These are phyloP conservation scores for Scedosporium dehoogii DNA, from an alignment of 2,329 filamentous ascomycete species.

Conservation along the genomic window DNA sequence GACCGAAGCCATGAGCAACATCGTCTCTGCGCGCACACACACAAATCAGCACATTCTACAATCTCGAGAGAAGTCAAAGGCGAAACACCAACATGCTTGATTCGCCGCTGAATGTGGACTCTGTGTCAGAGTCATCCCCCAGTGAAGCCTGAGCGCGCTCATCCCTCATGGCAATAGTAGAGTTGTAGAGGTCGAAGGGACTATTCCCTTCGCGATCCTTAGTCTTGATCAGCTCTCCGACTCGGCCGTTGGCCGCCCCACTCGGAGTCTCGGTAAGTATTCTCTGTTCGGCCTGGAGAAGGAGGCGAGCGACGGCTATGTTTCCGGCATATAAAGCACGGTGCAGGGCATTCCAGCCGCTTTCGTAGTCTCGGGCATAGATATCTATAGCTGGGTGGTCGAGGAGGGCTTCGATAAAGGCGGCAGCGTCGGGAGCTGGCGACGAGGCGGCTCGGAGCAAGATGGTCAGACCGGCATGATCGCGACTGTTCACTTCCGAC, in stretches of 20 bases:
- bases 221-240: slow-evolving; percentile 76
- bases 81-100: neutral
- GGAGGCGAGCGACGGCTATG: slow-evolving; percentile 69
- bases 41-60: neutral
- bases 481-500: slow-evolving; percentile 75
- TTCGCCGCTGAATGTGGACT: slow-evolving; percentile 17
- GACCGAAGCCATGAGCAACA: neutral
- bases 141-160: slow-evolving; percentile 30
- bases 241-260: slow-evolving; percentile 45
- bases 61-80: neutral
- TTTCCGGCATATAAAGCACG: slow-evolving; percentile 86
- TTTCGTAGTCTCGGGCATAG: slow-evolving; percentile 80
- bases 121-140: slow-evolving; percentile 37
- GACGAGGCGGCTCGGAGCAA: slow-evolving; percentile 79
- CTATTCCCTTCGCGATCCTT: slow-evolving; percentile 94
- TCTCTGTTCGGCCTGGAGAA: slow-evolving; percentile 67
- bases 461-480: slow-evolving; percentile 71
- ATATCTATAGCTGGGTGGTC: slow-evolving; percentile 77
- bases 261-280: slow-evolving; percentile 52
- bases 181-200: slow-evolving; percentile 85
- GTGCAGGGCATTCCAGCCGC: slow-evolving; percentile 92
- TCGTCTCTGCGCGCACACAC: neutral
- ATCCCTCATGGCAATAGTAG: slow-evolving; percentile 74
- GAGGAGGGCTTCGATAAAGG: slow-evolving; percentile 70
- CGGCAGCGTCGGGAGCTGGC: slow-evolving; percentile 53